Base-by-base conservation (phyloP, 106 monocot genomes). In the Triglochin maritima region DNA sequence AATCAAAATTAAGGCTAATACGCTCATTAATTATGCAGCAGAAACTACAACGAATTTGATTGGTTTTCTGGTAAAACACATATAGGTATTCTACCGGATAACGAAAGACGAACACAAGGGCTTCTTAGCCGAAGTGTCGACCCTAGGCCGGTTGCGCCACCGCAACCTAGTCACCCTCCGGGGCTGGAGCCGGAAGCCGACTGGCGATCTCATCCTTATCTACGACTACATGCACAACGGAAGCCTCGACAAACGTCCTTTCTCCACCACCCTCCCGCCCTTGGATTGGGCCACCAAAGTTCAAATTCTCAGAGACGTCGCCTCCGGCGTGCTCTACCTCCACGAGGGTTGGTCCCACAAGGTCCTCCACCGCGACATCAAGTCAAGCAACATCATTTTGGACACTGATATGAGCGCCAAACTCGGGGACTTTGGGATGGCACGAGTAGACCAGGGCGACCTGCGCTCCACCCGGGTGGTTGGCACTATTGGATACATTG, bases 351-450 rank as follows among this genome's bases (percentile, higher is more conserved):
- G 74, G 74, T 66, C 67, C 45, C 43, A 6, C 10, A 6, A 44
- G n/a, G 74, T 74, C n/a, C 43, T 76, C 4, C 76, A 76, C 76
- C 49, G 76, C 55, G 76, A 76, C 63, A 69, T 76, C 62, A 76
- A 76, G 17, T 60, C 76, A 3, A 76, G 76, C 62, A 76, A 76
- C 46, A 69, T 76, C 62, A 62, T 76, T 68, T 50, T 76, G 16
- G 76, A 76, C 62, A 68, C 46, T 0, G 68, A 60, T 17, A 69
- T 68, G 76, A 50, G 17, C 42, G 76, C 54, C 29, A 42, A 56
- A 46, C 56, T 76, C 43, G 76, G 76, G 46, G 76, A 76, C 69
- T 76, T 76, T 56, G 76, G 76, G n/a, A 66, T 74, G 43, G 74
- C 74, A 0, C 48, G 60, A n/a, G 17, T 67, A 9, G 59, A 50